Evolutionary conservation across 2,329 filamentous ascomycete genomes (phyloP), one percentile per base, ranked within the genome.

Genomic region (Penicillium sp.): DNA sequence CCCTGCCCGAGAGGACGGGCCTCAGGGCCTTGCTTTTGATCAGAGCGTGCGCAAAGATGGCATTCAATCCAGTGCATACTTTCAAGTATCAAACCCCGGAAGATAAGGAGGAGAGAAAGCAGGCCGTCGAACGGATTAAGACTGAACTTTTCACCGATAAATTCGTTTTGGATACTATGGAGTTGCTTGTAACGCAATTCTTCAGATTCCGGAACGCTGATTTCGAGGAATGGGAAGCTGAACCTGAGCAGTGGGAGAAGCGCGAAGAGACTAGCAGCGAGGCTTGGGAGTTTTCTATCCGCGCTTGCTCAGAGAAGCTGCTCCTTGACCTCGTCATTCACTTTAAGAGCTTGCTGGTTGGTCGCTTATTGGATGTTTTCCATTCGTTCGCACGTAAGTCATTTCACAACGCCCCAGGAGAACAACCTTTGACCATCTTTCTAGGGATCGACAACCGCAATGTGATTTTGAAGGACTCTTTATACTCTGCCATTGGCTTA

Each of bases 231-330:
- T 99, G 95, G 95, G 89, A 96, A 70, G 89, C 96, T 69, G 92
- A 96, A 56, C 91, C 93, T 0, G 91, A 99, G 72, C 92, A 96
- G 53, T 99, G 95, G 93, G 93, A 97, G 73, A 88, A 90, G 62
- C 87, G 89, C 67, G 92, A 97, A 78, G 91, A 96, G 68, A 90
- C 88, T 58, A 86, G 90, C 57, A 87, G 90, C 35, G 90, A 91
- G 65, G 90, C 90, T 1, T 98, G 90, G 83, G 92, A 98, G 68
- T 97, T 93, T 79, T 90, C 93, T 57, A 88, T 98, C 52, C 87
- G 93, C 31, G 91, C 93, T 2, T 98, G 93, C 71, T 89, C 95
- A 0, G 95, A 99, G 75, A 96, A 93, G 74, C 82, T 99, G 14
- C 96, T 98, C 74, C 82, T 97, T 64, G 93, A 97, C 67, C 84